Conservation (phyloP, 495 filamentous ascomycete species). For the Viridothelium virens region DNA sequence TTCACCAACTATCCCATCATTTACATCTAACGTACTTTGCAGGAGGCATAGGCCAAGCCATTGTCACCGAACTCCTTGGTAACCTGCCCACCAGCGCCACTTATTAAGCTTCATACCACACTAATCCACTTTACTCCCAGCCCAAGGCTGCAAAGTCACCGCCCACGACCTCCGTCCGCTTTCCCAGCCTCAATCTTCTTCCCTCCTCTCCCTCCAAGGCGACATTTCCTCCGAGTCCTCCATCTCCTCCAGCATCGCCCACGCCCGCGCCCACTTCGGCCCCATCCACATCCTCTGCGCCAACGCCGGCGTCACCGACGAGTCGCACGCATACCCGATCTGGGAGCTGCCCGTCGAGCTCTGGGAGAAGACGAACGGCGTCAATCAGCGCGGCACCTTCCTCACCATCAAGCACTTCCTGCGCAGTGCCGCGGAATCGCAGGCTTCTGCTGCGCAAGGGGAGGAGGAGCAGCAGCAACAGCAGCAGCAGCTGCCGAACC, state of each 20-base stretch:
- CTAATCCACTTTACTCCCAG: slow-evolving; percentile 26
- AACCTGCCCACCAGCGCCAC: slow-evolving; percentile 13
- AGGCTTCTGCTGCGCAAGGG: slow-evolving; percentile 28
- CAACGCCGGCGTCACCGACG: slow-evolving; percentile 46
- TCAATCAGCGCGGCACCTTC: slow-evolving; percentile 48
- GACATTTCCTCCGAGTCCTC: slow-evolving; percentile 45
- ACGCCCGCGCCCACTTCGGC: slow-evolving; percentile 43
- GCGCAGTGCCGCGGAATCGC: slow-evolving; percentile 29
- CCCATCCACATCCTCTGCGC: slow-evolving; percentile 48
- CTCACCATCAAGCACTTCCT: slow-evolving; percentile 54
- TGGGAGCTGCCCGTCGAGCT: slow-evolving; percentile 47
- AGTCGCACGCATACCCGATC: slow-evolving; percentile 40
- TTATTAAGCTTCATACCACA: background rate
- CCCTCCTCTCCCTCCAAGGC: slow-evolving; percentile 38
- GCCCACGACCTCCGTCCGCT: slow-evolving; percentile 42
- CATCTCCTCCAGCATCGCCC: slow-evolving; percentile 37
- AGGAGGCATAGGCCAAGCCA: slow-evolving; percentile 44
- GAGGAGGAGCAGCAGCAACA: slow-evolving; percentile 10
- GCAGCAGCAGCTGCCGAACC: slow-evolving; percentile 40
- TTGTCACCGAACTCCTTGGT: slow-evolving; percentile 49
- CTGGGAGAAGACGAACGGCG: slow-evolving; percentile 47
- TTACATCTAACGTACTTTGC: too few species aligned
- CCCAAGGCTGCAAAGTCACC: slow-evolving; percentile 48
- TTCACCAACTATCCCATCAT: too few species aligned
- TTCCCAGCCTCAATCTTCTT: slow-evolving; percentile 24